Percentiles rank a stretch among this genome's conserved stretches.
Evolutionary conservation across 2,329 filamentous ascomycete species (phyloP).

Genomic region (Orbilia brochopaga): DNA sequence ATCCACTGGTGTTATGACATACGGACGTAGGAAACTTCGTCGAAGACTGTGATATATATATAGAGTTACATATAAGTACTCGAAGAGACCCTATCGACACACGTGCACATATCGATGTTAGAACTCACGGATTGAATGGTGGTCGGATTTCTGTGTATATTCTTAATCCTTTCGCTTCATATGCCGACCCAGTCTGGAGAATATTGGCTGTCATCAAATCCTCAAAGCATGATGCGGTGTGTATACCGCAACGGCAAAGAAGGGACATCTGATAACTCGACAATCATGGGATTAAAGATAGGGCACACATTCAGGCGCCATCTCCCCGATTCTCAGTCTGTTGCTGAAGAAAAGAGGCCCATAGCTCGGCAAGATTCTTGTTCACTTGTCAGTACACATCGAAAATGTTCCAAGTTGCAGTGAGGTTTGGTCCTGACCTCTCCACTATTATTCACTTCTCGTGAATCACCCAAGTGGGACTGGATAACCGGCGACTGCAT

Average conservation of each 20-base stretch:
- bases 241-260: not conserved
- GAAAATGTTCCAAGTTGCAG: not conserved
- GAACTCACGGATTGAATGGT: too few relatives aligned
- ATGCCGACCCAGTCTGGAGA: too few relatives aligned
- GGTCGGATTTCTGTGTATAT: too few relatives aligned
- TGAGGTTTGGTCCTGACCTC: conserved; percentile 14
- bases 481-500: conserved; percentile 30
- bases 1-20: too few relatives aligned
- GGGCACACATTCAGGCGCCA: not conserved
- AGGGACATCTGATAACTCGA: not conserved
- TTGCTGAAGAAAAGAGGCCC: conserved; percentile 48
- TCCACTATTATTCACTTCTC: conserved; percentile 27
- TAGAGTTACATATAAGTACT: too few relatives aligned
- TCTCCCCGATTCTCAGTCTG: conserved; percentile 27
- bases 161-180: too few relatives aligned
- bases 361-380: conserved; percentile 47
- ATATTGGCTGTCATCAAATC: too few relatives aligned
- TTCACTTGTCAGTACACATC: not conserved
- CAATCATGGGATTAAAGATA: not conserved
- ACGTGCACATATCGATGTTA: too few relatives aligned
- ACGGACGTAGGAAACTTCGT: too few relatives aligned
- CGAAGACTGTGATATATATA: too few relatives aligned
- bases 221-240: not conserved
- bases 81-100: too few relatives aligned
- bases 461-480: conserved; percentile 16